Conservation (phyloP, 495 filamentous ascomycete species). For the Penicillium subrubescens region DNA sequence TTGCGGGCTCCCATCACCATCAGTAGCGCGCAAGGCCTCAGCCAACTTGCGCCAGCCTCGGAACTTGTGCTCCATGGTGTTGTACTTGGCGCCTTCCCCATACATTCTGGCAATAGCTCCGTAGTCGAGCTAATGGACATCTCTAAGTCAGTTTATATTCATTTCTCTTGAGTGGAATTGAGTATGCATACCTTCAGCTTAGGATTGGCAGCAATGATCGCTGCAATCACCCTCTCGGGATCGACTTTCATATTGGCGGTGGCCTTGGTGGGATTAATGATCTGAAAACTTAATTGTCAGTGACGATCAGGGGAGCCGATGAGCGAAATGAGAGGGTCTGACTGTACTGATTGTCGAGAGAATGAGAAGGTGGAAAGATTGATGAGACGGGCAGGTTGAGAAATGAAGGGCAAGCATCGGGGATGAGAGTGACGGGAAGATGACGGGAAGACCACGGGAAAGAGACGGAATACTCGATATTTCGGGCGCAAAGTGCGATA, state of each 20-base stretch:
- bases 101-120: not conserved
- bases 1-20: not conserved
- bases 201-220: slow-evolving; percentile 2
- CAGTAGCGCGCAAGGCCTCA: not conserved
- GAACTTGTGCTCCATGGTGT: slow-evolving; percentile 5
- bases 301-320: too few relatives aligned
- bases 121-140: not conserved
- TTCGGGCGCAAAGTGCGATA: not conserved
- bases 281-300: not conserved
- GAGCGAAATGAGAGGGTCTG: not conserved
- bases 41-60: not conserved
- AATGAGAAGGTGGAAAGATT: not conserved
- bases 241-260: not conserved
- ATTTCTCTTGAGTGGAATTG: not conserved
- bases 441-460: not conserved
- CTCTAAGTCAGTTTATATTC: not conserved
- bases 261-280: too few relatives aligned
- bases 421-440: too few relatives aligned
- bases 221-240: not conserved
- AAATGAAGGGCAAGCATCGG: too few relatives aligned
- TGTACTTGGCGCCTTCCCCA: not conserved
- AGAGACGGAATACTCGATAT: not conserved
- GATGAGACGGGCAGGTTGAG: not conserved
- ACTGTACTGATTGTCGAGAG: not conserved
- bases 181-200: not conserved